Evolutionary conservation across 2,329 filamentous ascomycete genomes (phyloP), one percentile per base, ranked within the genome.

Genomic region (Botrytis galanthina): DNA sequence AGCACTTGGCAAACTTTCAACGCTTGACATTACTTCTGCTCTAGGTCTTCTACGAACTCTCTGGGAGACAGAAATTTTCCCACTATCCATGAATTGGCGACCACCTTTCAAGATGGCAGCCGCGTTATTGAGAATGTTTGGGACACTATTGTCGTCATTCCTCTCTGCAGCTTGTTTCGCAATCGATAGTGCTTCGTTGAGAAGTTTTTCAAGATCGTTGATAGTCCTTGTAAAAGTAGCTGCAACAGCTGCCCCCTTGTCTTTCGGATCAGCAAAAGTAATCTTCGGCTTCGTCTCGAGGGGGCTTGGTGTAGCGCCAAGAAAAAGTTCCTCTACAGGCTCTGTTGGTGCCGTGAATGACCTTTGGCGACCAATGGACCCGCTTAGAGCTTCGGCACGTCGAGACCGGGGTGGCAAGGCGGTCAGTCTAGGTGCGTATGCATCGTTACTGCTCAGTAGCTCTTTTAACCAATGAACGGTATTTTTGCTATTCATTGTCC

Each of bases 101-200:
- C 73, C 71, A 63, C 69, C 73, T 63, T 79, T 78, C 6, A 79
- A 70, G 26, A 79, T 73, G 61, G 76, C 77, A 39, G 75, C 73
- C 29, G 78, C 77, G 51, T 75, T 75, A 10, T 70, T 75, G 35
- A 79, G 75, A 39, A 79, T 60, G 26, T 71, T 61, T 59, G 78
- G 77, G 20, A 75, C 70, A 48, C 75, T 75, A 32, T 32, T 39
- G 20, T 75, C 59, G 68, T 79, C 74, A 35, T 80, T 73, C 39
- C 67, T 79, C 60, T 80, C 79, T 16, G 80, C 76, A 67, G 80
- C 80, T 72, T 81, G 76, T 63, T 80, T 78, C 51, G 82, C 82
- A 74, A 84, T 80, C 35, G 76, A 69, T 4, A 83, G 75, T 29
- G 82, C 82, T 75, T 83, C 81, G 44, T 79, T 80, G 32, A 83